Percentiles rank a stretch among this genome's conserved stretches.
phyloP scores from a whole-genome alignment of 2,329 filamentous ascomycete genomes.

The Penicillium psychrosexuale region DNA sequence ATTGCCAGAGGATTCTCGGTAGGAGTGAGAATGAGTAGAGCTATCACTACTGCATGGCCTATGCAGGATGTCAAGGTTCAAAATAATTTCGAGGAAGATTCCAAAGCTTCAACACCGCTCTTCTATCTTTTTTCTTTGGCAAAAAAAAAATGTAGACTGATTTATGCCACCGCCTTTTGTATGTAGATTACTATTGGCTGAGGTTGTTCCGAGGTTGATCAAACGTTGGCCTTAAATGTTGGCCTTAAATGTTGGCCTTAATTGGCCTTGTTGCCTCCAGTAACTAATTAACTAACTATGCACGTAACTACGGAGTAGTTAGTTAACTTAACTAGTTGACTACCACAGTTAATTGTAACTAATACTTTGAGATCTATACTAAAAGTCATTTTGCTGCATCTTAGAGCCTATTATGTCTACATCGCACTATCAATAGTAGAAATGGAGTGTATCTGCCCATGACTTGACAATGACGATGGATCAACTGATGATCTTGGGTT shows the following conservation, averaged over 20 bases:
- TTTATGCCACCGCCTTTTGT: conserved; percentile 6
- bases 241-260: neutral
- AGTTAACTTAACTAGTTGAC: too few relatives aligned
- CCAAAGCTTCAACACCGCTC: neutral
- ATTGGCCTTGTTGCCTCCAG: neutral
- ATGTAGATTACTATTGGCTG: neutral
- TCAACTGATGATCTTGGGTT: neutral
- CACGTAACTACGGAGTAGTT: neutral
- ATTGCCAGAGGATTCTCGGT: conserved; percentile 23
- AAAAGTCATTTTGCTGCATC: neutral
- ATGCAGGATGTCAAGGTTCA: neutral
- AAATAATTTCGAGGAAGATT: too few relatives aligned
- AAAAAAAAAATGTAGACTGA: conserved; percentile 3
- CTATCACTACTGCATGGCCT: conserved; percentile 3
- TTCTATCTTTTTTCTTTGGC: neutral
- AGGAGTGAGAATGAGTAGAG: neutral
- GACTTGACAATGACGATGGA: conserved; percentile 1
- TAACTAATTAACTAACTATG: too few relatives aligned
- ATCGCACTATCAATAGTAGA: neutral
- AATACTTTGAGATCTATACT: neutral
- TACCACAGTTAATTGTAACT: neutral
- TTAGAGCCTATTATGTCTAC: neutral
- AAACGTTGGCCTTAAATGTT: neutral
- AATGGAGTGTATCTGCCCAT: neutral
- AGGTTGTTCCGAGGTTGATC: neutral